Evolutionary conservation across 2,329 filamentous ascomycete genomes (phyloP), one percentile per base, ranked within the genome.

Genomic region (Chaetothyriales sp.): DNA sequence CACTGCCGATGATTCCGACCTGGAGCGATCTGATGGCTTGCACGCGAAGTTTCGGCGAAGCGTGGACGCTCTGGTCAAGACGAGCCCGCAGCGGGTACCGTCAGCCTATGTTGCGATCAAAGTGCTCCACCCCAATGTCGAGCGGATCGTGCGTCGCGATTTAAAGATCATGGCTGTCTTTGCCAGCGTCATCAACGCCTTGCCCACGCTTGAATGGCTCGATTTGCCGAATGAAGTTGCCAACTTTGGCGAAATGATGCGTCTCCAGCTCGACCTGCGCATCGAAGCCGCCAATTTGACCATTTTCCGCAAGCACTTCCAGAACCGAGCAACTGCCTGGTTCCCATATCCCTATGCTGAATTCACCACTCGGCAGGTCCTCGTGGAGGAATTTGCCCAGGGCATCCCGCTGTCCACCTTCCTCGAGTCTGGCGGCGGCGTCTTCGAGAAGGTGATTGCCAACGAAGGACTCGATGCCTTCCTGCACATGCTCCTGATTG

Each of bases 201-300:
- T 98, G 29, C 92, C 92, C 0, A 95, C 89, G 0, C 92, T 98
- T 64, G 88, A 97, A 68, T 98, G 92, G 92, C 76, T 98, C 5
- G 95, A 90, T 0, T 80, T 98, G 7, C 92, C 92, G 0, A 90
- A 95, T 60, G 92, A 98, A 66, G 92, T 97, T 2, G 70, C 76
- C 13, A 89, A 97, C 63, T 98, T 98, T 64, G 90, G 89, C 20
- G 86, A 94, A 65, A 98, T 98, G 92, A 98, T 98, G 92, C 84
- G 84, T 62, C 73, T 97, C n/a, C 92, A 98, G 66, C 75, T 98
- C 2, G 92, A 98, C 67, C 76, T 98, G 37, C 84, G 92, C 49
- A 97, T 97, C 55, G 92, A 98, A 67, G 85, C 89, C 1, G 85
- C 89, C 40, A 98, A 98, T 62, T 73, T 98, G 2, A 67, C 83